Evolutionary conservation across 305 asterid genomes (phyloP), one percentile per base, ranked within the genome.

Genomic region (Fraxinus nigra): DNA sequence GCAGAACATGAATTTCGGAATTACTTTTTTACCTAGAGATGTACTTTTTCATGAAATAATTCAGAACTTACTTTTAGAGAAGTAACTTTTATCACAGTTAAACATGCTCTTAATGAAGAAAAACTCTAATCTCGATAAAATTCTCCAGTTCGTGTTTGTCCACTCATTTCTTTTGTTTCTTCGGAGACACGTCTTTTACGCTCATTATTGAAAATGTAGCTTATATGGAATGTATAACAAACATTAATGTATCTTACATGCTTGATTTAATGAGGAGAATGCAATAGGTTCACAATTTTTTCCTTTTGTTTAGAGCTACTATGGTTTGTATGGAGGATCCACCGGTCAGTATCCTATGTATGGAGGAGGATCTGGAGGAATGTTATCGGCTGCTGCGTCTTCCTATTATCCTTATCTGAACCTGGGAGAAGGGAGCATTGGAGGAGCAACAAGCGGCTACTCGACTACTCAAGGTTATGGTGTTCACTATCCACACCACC

Each of bases 351-450:
- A 93, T 82, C 92, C 91, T 1, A 6, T 92, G 80, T 93, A 93
- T 46, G 97, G 97, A 70, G 92, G 84, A 80, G 88, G 91, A 78
- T 83, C 88, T 37, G 84, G 84, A 63, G 96, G 94, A 67, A 86
- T 94, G 84, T 77, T 90, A 61, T 82, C 97, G 0, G 92, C 93
- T 3, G 87, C 89, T 5, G 89, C 90, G 0, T 92, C 90, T 14
- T 91, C 93, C 22, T 94, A 89, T 88, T 93, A 94, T 88, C 98
- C 99, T 14, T 95, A 91, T 83, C 86, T 94, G 85, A 94, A 91
- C 84, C 85, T 90, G 43, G 89, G 89, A 5, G 99, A 92, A 84
- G 97, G 92, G 10, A 81, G 72, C 3, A 89, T 87, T 22, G 91
- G 92, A 77, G 88, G 76, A 72, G 76, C 76, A 72, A 72, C 92